A percentile compares a stretch with the other conserved stretches of the same genome.
Conservation (phyloP, 2,329 filamentous ascomycete genomes). For the Metarhizium album region DNA sequence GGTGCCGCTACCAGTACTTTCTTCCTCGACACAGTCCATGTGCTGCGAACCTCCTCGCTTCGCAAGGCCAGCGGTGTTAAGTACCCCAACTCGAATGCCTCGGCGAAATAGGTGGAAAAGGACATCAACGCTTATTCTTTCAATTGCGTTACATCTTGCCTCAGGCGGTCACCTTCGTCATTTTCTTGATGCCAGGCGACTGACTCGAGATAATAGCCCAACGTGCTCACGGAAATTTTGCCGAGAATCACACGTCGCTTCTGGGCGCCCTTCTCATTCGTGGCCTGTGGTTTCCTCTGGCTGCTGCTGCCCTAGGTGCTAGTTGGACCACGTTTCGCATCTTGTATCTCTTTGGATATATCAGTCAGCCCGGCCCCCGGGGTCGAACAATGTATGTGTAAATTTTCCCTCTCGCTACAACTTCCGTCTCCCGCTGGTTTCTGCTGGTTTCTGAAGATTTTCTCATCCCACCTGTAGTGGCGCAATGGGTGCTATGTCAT, state of each 20-base stretch:
- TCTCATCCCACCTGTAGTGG: slow-evolving; percentile 19
- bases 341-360: slow-evolving; percentile 47
- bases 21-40: slow-evolving; percentile 46
- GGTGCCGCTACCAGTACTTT: slow-evolving; percentile 44
- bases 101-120: slow-evolving; percentile 41
- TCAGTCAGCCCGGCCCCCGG: slow-evolving; percentile 29
- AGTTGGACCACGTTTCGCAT: slow-evolving; percentile 42
- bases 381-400: slow-evolving; percentile 30
- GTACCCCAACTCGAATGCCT: slow-evolving; percentile 49
- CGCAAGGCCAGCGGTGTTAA: slow-evolving; percentile 42
- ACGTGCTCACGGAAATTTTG: slow-evolving; percentile 52
- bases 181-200: not conserved
- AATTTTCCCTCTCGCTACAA: not conserved
- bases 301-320: slow-evolving; percentile 37
- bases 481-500: slow-evolving; percentile 21
- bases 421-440: not conserved
- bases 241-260: slow-evolving; percentile 47
- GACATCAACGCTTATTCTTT: slow-evolving; percentile 44
- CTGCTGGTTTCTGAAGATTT: not conserved
- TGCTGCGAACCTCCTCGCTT: slow-evolving; percentile 31
- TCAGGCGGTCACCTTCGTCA: not conserved
- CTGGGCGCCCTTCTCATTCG: slow-evolving; percentile 42
- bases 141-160: slow-evolving; percentile 44
- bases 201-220: slow-evolving; percentile 31
- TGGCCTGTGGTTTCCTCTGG: slow-evolving; percentile 43